Evolutionary conservation across 805 yeast genomes (phyloP).

Genomic region (Myxozyma lipomycoides): DNA sequence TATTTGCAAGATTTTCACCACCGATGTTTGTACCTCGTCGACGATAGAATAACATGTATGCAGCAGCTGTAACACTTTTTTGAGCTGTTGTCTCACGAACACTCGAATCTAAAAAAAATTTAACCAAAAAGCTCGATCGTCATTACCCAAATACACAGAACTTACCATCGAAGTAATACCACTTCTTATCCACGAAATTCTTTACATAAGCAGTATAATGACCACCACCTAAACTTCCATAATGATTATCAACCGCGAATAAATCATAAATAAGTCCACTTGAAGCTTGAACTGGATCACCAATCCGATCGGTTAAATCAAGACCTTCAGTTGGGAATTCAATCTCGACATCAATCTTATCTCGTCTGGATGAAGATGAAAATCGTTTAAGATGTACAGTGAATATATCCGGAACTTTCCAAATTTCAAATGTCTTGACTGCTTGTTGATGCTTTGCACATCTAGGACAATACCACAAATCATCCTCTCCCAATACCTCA

Average conservation of each 20-base stretch:
- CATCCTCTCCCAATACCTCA: conserved; percentile 82
- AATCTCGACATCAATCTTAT: conserved; percentile 79
- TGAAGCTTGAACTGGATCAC: conserved; percentile 32
- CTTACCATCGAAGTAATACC: conserved; percentile 84
- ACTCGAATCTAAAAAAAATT: conserved; percentile 46
- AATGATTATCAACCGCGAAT: conserved; percentile 91
- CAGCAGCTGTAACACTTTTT: conserved; percentile 63
- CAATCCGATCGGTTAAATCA: conserved; percentile 62
- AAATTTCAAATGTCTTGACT: conserved; percentile 80
- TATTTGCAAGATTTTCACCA: conserved; percentile 23
- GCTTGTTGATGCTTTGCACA: conserved; percentile 91
- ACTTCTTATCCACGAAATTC: conserved; percentile 66
- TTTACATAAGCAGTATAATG: conserved; percentile 90
- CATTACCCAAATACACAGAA: neutral
- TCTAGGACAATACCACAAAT: conserved; percentile 88
- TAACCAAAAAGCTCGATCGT: neutral
- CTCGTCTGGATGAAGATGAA: conserved; percentile 66
- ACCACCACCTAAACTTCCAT: conserved; percentile 95
- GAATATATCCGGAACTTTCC: conserved; percentile 91
- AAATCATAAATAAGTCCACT: conserved; percentile 63
- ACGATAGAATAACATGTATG: conserved; percentile 81
- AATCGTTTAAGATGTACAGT: conserved; percentile 88
- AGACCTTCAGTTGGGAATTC: conserved; percentile 83
- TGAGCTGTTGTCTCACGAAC: conserved; percentile 61
- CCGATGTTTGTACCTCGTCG: conserved; percentile 39